phyloP scores from a whole-genome alignment of 768 basidiomycete species.

The Melanogaster broomeanus region DNA sequence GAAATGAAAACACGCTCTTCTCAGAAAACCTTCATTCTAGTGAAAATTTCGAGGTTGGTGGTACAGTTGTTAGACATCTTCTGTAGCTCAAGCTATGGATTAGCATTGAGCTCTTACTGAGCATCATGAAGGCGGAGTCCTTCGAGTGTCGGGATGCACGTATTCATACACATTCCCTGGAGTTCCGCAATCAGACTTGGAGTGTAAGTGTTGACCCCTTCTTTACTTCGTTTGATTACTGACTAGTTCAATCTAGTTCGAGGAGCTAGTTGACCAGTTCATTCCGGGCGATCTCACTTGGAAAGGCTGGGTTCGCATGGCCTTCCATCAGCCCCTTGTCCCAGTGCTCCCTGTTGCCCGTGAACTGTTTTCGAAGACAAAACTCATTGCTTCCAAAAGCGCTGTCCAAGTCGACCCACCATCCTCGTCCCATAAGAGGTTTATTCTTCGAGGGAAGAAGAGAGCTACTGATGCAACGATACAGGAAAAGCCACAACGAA shows the following conservation, averaged over 20 bases:
- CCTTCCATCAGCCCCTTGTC: constrained; percentile 75
- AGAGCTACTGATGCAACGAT: constrained; percentile 12
- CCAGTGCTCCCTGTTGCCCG: constrained; percentile 79
- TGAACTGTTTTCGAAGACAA: constrained; percentile 77
- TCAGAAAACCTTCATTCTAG: constrained; percentile 81
- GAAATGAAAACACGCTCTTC: constrained; percentile 82
- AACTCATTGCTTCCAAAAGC: constrained; percentile 53
- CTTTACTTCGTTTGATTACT: constrained; percentile 4
- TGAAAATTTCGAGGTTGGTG: constrained; percentile 68
- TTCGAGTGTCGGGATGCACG: constrained; percentile 80
- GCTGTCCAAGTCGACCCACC: constrained; percentile 30
- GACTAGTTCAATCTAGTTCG: constrained; percentile 50
- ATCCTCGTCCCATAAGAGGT: constrained; percentile 18
- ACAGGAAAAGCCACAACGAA: constrained; percentile 11
- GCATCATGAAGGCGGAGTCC: constrained; percentile 80
- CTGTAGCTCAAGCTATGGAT: constrained; percentile 16
- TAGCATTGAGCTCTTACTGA: constrained; percentile 72
- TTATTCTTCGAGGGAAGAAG: constrained; percentile 19
- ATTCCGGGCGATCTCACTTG: constrained; percentile 77
- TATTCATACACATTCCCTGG: constrained; percentile 77
- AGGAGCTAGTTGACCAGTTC: constrained; percentile 77
- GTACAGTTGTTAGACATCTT: constrained; percentile 2
- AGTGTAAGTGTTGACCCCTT: constrained; percentile 53
- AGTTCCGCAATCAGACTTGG: constrained; percentile 81
- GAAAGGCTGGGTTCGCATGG: constrained; percentile 84